Conservation (phyloP, 2,329 filamentous ascomycete genomes). For the Fusarium goolgardi region DNA sequence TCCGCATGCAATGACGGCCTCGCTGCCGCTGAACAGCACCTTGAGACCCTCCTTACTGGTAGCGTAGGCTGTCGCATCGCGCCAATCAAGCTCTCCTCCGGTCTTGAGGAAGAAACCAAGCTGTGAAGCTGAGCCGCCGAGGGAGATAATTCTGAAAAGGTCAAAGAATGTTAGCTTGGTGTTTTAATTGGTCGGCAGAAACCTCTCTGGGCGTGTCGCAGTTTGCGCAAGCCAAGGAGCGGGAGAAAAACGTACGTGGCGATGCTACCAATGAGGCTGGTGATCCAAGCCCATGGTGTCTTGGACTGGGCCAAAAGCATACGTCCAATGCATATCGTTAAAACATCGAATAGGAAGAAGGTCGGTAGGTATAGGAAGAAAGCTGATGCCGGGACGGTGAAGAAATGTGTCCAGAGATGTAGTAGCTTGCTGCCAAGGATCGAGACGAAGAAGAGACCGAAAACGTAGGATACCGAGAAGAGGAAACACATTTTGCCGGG, state of each 20-base stretch:
- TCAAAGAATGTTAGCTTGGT: conserved; percentile 16
- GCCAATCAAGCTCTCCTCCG: conserved; percentile 51
- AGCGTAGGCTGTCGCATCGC: conserved; percentile 48
- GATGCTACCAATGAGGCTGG: conserved; percentile 39
- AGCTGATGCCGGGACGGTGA: conserved; percentile 42
- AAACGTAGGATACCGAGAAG: conserved; percentile 45
- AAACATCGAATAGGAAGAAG: conserved; percentile 48
- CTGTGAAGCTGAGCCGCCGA: conserved; percentile 49
- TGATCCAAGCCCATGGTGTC: conserved; percentile 35
- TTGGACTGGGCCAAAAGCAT: conserved; percentile 44
- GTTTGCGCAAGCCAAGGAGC: not conserved
- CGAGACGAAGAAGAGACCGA: conserved; percentile 48
- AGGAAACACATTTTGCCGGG: conserved; percentile 39
- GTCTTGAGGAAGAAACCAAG: conserved; percentile 50
- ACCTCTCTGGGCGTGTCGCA: not conserved
- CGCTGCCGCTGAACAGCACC: conserved; percentile 49
- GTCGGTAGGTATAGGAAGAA: conserved; percentile 51
- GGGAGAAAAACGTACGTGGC: conserved; percentile 43
- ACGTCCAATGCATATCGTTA: conserved; percentile 43
- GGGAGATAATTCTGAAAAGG: conserved; percentile 41
- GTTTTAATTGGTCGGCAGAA: not conserved
- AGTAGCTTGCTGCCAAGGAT: conserved; percentile 47
- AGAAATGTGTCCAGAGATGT: conserved; percentile 46
- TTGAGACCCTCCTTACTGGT: conserved; percentile 49
- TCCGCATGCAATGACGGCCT: conserved; percentile 42